A percentile compares a stretch with the other conserved stretches of the same genome.
phyloP scores from a whole-genome alignment of 129 eudicot species.

The Pittosporum tobira region DNA sequence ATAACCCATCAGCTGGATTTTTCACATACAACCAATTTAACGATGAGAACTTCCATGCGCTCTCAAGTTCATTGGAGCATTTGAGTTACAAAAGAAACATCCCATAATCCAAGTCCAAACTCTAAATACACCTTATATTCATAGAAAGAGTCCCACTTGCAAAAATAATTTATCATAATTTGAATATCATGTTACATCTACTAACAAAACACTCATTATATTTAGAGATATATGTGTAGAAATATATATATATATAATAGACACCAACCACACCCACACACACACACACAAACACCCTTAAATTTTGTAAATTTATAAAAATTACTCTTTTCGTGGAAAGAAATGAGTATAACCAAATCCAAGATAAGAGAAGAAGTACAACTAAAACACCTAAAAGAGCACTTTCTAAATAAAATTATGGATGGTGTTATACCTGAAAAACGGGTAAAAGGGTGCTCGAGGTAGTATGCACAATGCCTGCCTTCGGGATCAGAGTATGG shows the following conservation, averaged over 20 bases:
- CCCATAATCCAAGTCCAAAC: neutral
- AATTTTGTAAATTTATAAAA: neutral
- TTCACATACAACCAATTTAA: neutral
- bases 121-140: neutral
- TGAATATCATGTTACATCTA: too few relatives aligned
- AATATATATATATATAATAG: too few relatives aligned
- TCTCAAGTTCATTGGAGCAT: neutral
- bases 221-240: too few relatives aligned
- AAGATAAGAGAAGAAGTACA: neutral
- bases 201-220: too few relatives aligned
- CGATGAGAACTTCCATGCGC: neutral
- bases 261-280: too few relatives aligned
- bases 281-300: too few relatives aligned
- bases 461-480: conserved; percentile 78
- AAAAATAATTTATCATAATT: too few relatives aligned
- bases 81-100: too few relatives aligned
- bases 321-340: neutral
- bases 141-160: neutral
- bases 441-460: conserved; percentile 29
- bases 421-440: conserved; percentile 37
- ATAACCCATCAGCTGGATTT: conserved; percentile 35
- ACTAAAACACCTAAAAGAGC: too few relatives aligned
- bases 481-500: conserved; percentile 81
- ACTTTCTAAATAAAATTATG: too few relatives aligned
- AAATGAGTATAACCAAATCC: neutral